Percentiles rank a stretch among this genome's conserved stretches.
Evolutionary conservation across 192 early-diverging fungal genomes (phyloP).

Genomic region (Gryganskiella cystojenkinii): DNA sequence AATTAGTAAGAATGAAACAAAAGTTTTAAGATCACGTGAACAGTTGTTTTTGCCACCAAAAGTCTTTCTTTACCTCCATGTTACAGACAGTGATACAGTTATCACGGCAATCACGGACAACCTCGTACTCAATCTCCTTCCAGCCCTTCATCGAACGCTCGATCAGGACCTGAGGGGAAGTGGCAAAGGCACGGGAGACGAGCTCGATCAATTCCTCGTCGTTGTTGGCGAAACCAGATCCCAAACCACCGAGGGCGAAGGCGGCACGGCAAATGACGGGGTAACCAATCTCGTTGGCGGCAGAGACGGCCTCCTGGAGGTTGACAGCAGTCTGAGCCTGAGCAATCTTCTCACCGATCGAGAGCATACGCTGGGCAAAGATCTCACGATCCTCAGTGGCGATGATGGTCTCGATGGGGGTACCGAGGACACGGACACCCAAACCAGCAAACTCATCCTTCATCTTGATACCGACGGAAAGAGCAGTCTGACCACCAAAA

Average conservation of each 20-base stretch:
- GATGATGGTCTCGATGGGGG: conserved; percentile 94
- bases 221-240: conserved; percentile 96
- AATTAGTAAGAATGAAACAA: too few species aligned
- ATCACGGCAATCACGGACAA: conserved; percentile 92
- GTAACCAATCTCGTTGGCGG: conserved; percentile 91
- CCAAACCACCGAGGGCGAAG: conserved; percentile 95
- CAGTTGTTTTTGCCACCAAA: neutral
- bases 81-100: conserved; percentile 99
- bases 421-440: conserved; percentile 95
- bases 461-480: conserved; percentile 95
- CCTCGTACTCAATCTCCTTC: conserved; percentile 99
- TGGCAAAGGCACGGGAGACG: conserved; percentile 89
- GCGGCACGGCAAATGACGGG: conserved; percentile 97
- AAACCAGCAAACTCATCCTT: conserved; percentile 91
- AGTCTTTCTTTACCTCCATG: conserved; percentile 79
- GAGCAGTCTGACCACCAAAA: conserved; percentile 99
- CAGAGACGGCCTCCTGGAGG: conserved; percentile 86
- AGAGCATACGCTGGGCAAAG: conserved; percentile 83
- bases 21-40: neutral
- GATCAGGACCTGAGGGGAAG: conserved; percentile 93
- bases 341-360: conserved; percentile 94
- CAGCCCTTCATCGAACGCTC: conserved; percentile 99
- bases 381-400: conserved; percentile 97
- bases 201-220: conserved; percentile 84
- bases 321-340: conserved; percentile 83